phyloP scores from a whole-genome alignment of 163 green algal species.

The Scenedesmus sp. region DNA sequence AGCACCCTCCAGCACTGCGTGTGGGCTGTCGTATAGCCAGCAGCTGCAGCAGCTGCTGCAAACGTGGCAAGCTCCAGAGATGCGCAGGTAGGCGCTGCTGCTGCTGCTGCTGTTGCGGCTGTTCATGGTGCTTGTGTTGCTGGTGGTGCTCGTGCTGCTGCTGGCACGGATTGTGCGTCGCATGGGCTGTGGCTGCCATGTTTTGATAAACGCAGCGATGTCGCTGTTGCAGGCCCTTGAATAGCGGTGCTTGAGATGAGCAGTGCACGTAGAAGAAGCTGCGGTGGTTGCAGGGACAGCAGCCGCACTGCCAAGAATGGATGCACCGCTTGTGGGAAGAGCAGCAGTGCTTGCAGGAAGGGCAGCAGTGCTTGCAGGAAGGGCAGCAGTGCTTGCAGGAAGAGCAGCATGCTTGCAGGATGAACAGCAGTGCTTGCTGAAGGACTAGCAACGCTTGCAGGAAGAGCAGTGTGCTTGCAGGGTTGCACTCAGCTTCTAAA shows the following conservation, averaged over 20 bases:
- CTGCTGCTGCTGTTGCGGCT: not conserved
- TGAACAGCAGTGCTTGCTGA: not conserved
- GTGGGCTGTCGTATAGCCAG: constrained; percentile 11
- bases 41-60: constrained; percentile 54
- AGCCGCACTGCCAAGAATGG: not conserved
- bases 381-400: too few relatives aligned
- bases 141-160: not conserved
- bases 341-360: constrained; percentile 24
- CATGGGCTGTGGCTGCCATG: not conserved
- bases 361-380: constrained; percentile 20
- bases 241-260: not conserved
- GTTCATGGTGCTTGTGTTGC: not conserved
- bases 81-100: constrained; percentile 48
- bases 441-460: not conserved
- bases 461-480: too few relatives aligned
- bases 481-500: too few relatives aligned
- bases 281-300: not conserved
- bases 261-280: not conserved
- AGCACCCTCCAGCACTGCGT: not conserved
- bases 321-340: not conserved
- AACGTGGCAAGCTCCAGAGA: constrained; percentile 42
- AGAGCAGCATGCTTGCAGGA: too few relatives aligned
- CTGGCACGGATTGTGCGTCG: too few relatives aligned
- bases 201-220: too few relatives aligned
- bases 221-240: not conserved